Evolutionary conservation across 2,329 filamentous ascomycete species (phyloP).

Genomic region (Diaporthe longicolla): DNA sequence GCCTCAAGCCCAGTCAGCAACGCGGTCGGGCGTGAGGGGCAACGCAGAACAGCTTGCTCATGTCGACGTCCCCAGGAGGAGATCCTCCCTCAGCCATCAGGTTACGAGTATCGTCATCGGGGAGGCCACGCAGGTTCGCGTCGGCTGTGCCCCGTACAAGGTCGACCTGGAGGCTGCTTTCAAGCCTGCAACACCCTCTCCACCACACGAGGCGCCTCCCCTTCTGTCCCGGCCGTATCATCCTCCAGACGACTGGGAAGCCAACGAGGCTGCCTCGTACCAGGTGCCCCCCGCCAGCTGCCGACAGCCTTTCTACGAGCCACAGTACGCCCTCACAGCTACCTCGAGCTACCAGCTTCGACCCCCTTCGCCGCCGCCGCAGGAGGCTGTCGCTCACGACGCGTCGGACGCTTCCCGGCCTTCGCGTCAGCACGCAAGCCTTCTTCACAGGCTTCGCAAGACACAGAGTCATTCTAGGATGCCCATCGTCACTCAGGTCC

Average conservation of each 20-base stretch:
- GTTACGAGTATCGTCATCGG: constrained; percentile 26
- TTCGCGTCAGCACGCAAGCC: constrained; percentile 14
- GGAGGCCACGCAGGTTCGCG: constrained; percentile 25
- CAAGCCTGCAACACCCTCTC: constrained; percentile 17
- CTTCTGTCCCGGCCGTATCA: neutral
- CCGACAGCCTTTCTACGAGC: constrained; percentile 10
- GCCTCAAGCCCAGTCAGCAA: neutral
- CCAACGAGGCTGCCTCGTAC: constrained; percentile 24
- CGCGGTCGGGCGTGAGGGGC: neutral
- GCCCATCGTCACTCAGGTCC: constrained; percentile 38
- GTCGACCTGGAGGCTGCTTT: neutral
- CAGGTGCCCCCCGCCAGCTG: constrained; percentile 11
- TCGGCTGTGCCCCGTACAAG: constrained; percentile 13
- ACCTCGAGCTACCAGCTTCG: constrained; percentile 29
- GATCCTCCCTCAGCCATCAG: constrained; percentile 43
- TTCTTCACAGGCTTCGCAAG: constrained; percentile 36
- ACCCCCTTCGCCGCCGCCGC: constrained; percentile 29
- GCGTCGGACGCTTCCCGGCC: neutral
- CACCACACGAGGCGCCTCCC: neutral
- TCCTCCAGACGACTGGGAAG: constrained; percentile 5
- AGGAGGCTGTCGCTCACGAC: constrained; percentile 10
- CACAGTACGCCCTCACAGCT: constrained; percentile 15
- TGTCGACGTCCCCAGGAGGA: constrained; percentile 38
- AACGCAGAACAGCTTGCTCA: constrained; percentile 5
- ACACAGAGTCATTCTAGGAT: constrained; percentile 35